Evolutionary conservation across 2,329 filamentous ascomycete species (phyloP).

Genomic region (Pyrenochaeta sp.): DNA sequence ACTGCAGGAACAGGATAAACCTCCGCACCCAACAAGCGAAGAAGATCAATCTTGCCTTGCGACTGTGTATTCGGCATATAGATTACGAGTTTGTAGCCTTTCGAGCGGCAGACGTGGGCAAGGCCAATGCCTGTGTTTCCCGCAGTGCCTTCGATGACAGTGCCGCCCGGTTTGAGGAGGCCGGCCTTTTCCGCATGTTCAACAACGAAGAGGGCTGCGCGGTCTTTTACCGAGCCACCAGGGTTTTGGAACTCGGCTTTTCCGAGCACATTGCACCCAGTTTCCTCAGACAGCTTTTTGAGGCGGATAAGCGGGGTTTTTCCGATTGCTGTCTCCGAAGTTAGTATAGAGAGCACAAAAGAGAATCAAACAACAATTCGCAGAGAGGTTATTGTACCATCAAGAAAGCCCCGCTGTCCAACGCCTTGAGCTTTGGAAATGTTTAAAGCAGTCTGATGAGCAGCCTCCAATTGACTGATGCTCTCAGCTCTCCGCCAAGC

Average conservation of each 20-base stretch:
- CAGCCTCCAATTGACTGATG: slow-evolving; percentile 56
- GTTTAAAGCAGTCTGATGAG: slow-evolving; percentile 69
- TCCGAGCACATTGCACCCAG: slow-evolving; percentile 91
- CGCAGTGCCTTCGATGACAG: slow-evolving; percentile 95
- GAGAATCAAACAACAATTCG: background rate
- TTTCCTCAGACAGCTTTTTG: slow-evolving; percentile 86
- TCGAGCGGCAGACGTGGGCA: slow-evolving; percentile 91
- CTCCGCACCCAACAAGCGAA: slow-evolving; percentile 90
- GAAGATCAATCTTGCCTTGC: slow-evolving; percentile 94
- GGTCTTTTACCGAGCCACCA: slow-evolving; percentile 94
- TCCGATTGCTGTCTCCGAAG: slow-evolving; percentile 76
- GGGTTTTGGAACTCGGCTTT: slow-evolving; percentile 99
- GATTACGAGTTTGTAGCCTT: slow-evolving; percentile 94
- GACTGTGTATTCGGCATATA: slow-evolving; percentile 99
- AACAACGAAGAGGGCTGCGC: slow-evolving; percentile 92
- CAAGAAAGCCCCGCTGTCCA: slow-evolving; percentile 76
- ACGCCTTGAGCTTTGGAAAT: slow-evolving; percentile 83
- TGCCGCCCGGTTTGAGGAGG: slow-evolving; percentile 83
- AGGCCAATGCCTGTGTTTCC: slow-evolving; percentile 98
- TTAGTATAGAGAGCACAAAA: slow-evolving; percentile 11
- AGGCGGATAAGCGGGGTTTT: slow-evolving; percentile 95
- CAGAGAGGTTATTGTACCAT: slow-evolving; percentile 66
- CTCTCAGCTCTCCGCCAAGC: slow-evolving; percentile 63
- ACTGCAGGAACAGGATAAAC: slow-evolving; percentile 96
- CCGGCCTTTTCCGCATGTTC: slow-evolving; percentile 91